Evolutionary conservation across 768 basidiomycete species (phyloP).

Genomic region (Auricularia sp.): DNA sequence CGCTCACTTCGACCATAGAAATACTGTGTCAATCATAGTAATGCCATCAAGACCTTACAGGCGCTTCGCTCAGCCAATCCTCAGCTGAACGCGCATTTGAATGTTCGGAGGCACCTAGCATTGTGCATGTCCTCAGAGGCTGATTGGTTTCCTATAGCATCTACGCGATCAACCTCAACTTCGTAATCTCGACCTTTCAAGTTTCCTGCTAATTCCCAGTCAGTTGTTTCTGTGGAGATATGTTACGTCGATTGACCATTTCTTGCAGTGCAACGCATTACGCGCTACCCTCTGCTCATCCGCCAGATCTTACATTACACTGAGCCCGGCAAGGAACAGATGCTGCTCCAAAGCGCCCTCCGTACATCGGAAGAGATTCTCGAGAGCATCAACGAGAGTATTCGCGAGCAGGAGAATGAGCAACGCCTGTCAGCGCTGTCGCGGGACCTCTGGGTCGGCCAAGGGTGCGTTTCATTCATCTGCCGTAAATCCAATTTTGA

Average conservation of each 20-base stretch:
- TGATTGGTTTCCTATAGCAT: slow-evolving; percentile 29
- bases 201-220: slow-evolving; percentile 90
- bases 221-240: slow-evolving; percentile 17
- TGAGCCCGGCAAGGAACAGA: slow-evolving; percentile 50
- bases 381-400: slow-evolving; percentile 75
- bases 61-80: slow-evolving; percentile 59
- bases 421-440: slow-evolving; percentile 70
- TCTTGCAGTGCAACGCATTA: slow-evolving; percentile 81
- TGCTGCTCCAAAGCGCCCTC: slow-evolving; percentile 43
- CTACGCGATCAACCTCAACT: slow-evolving; percentile 69
- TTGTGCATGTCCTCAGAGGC: background rate
- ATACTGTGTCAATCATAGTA: slow-evolving; percentile 84
- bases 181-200: slow-evolving; percentile 79
- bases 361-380: slow-evolving; percentile 63
- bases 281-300: slow-evolving; percentile 85
- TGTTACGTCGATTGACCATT: slow-evolving; percentile 1
- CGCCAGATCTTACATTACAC: slow-evolving; percentile 77
- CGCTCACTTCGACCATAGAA: slow-evolving; percentile 32
- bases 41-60: slow-evolving; percentile 66
- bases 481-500: background rate
- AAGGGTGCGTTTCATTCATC: slow-evolving; percentile 43
- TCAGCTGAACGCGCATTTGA: slow-evolving; percentile 53
- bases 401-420: slow-evolving; percentile 70
- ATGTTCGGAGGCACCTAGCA: slow-evolving; percentile 32
- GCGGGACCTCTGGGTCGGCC: slow-evolving; percentile 76